Conservation (phyloP, 2,329 filamentous ascomycete species). For the Fusarium cyanostomum region DNA sequence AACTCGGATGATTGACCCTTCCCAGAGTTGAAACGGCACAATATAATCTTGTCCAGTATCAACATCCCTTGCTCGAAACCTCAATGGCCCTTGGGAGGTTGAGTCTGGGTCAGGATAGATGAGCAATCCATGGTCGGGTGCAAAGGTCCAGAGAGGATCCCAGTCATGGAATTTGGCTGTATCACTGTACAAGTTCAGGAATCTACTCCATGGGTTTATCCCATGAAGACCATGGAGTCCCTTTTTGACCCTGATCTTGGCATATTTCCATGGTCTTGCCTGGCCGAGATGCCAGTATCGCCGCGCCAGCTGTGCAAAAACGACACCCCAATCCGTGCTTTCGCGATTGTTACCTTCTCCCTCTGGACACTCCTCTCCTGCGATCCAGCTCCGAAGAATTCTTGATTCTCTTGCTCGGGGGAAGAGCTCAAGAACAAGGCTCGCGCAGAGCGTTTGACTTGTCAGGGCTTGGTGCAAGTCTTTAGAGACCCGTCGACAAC, state of each 20-base stretch:
- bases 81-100: not conserved
- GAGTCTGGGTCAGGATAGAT: conserved; percentile 56
- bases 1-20: conserved; percentile 63
- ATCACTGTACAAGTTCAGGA: conserved; percentile 53
- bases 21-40: conserved; percentile 61
- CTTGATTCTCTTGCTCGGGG: conserved; percentile 63
- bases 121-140: conserved; percentile 61
- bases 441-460: conserved; percentile 55
- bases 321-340: conserved; percentile 50
- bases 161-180: conserved; percentile 55
- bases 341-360: conserved; percentile 18
- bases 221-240: conserved; percentile 44
- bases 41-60: conserved; percentile 52
- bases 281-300: conserved; percentile 64
- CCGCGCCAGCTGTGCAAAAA: conserved; percentile 61
- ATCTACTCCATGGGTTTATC: conserved; percentile 57
- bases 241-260: conserved; percentile 30
- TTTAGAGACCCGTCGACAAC: conserved; percentile 62
- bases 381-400: conserved; percentile 39
- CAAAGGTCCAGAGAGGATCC: conserved; percentile 65
- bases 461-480: conserved; percentile 61
- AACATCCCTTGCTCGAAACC: conserved; percentile 62
- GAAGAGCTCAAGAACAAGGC: conserved; percentile 61
- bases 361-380: not conserved
- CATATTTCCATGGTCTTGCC: conserved; percentile 54